phyloP scores from a whole-genome alignment of 2,329 filamentous ascomycete genomes.

The Colletotrichum orchidophilum region DNA sequence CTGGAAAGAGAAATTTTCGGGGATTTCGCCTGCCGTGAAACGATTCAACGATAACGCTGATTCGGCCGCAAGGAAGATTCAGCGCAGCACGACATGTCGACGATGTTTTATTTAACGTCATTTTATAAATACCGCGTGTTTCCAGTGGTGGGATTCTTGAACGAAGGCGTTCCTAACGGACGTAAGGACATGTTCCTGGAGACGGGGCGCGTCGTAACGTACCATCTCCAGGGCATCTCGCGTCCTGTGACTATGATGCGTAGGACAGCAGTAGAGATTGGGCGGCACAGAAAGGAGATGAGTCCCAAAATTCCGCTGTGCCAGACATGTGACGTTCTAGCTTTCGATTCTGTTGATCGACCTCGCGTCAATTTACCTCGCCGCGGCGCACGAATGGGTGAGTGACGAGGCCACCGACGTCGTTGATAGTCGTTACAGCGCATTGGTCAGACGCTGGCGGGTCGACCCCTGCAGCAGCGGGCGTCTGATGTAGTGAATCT shows the following conservation, averaged over 20 bases:
- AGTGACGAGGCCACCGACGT: neutral
- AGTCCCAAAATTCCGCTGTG: neutral
- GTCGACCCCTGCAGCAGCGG: conserved; percentile 18
- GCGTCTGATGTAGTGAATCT: conserved; percentile 13
- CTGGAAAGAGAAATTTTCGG: conserved; percentile 5
- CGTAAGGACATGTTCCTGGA: neutral
- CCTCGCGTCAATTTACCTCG: neutral
- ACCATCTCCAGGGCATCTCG: neutral
- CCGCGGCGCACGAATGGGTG: too few species aligned
- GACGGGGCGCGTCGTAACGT: neutral
- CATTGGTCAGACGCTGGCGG: neutral
- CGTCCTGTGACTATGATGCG: neutral
- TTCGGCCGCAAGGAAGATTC: neutral
- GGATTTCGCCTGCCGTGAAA: conserved; percentile 18
- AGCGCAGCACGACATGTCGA: neutral
- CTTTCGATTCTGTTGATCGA: neutral
- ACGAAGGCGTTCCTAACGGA: neutral
- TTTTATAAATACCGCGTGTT: conserved; percentile 6
- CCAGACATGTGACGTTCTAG: neutral
- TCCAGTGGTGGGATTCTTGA: neutral
- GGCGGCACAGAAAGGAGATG: neutral
- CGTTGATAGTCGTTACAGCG: neutral
- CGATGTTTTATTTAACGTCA: conserved; percentile 20
- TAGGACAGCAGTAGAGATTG: neutral
- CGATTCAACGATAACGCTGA: conserved; percentile 18